phyloP scores from a whole-genome alignment of 345 rosid genomes.

The Syzygium oleosum region DNA sequence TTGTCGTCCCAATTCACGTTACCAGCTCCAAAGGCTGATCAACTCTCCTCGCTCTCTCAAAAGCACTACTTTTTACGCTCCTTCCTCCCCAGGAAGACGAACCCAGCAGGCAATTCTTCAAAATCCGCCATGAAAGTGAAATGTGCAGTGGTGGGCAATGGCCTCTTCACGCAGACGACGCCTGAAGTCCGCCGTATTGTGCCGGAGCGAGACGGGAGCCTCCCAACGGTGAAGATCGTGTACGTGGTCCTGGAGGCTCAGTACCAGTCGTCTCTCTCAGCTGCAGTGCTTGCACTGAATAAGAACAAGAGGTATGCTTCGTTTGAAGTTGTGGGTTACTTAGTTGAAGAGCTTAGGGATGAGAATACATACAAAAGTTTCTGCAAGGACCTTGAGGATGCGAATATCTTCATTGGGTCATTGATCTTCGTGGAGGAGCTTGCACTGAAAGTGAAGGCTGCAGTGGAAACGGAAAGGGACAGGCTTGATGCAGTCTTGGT shows the following conservation, averaged over 20 bases:
- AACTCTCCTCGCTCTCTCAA: constrained; percentile 64
- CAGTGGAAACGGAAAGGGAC: constrained; percentile 92
- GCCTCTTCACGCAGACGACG: constrained; percentile 90
- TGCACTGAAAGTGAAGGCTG: constrained; percentile 77
- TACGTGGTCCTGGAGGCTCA: constrained; percentile 98
- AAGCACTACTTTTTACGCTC: constrained; percentile 71
- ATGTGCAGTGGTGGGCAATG: constrained; percentile 71
- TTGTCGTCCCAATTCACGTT: constrained; percentile 64
- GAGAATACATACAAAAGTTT: constrained; percentile 53
- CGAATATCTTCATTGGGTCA: constrained; percentile 89
- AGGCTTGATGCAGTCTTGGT: constrained; percentile 94
- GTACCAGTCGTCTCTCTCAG: constrained; percentile 83
- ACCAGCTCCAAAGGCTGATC: constrained; percentile 53
- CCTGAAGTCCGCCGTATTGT: constrained; percentile 89
- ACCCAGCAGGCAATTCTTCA: constrained; percentile 14
- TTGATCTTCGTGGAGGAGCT: constrained; percentile 93
- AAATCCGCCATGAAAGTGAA: constrained; percentile 43
- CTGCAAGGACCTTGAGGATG: constrained; percentile 84
- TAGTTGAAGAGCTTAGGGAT: constrained; percentile 94
- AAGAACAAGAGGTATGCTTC: constrained; percentile 47
- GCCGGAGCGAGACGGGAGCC: constrained; percentile 52
- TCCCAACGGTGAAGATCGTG: constrained; percentile 77
- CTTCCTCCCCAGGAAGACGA: constrained; percentile 38
- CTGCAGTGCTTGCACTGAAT: constrained; percentile 74
- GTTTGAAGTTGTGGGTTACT: constrained; percentile 85